A percentile compares a stretch with the other conserved stretches of the same genome.
phyloP scores from a whole-genome alignment of 2,329 filamentous ascomycete species.

The Tolypocladium amazonense region DNA sequence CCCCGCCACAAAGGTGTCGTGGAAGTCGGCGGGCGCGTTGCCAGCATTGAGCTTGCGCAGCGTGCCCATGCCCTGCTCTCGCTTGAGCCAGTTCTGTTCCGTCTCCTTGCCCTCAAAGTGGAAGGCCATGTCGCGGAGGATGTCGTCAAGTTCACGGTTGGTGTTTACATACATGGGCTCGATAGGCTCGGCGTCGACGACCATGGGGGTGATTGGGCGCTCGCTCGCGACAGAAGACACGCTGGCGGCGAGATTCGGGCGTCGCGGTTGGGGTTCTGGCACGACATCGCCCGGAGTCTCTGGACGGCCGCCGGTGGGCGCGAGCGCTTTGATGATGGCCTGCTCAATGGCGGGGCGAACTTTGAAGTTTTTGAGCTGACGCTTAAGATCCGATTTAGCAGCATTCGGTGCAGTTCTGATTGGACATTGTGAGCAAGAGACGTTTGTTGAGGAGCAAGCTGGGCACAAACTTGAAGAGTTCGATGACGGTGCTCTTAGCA shows the following conservation, averaged over 20 bases:
- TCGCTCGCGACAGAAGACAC: conserved; percentile 37
- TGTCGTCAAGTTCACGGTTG: conserved; percentile 77
- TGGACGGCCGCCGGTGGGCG: conserved; percentile 35
- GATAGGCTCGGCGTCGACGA: conserved; percentile 57
- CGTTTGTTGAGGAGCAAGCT: not conserved
- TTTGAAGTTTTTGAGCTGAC: conserved; percentile 72
- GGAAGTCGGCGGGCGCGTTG: conserved; percentile 71
- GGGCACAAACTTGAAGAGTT: conserved; percentile 62
- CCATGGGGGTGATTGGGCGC: conserved; percentile 48
- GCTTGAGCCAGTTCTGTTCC: conserved; percentile 81
- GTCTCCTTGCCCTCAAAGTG: conserved; percentile 82
- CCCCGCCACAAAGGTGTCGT: conserved; percentile 56
- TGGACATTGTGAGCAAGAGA: not conserved
- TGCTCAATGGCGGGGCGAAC: conserved; percentile 79
- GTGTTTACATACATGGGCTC: conserved; percentile 80
- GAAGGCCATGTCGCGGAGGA: conserved; percentile 68
- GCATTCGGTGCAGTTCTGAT: conserved; percentile 62
- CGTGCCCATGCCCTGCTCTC: conserved; percentile 71
- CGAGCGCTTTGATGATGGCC: conserved; percentile 67
- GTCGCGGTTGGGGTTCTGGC: conserved; percentile 26
- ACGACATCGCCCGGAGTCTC: conserved; percentile 29
- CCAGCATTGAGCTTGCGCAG: conserved; percentile 71
- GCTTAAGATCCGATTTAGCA: conserved; percentile 82
- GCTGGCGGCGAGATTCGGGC: conserved; percentile 36
- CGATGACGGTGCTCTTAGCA: conserved; percentile 74